Evolutionary conservation across 192 early-diverging fungal species (phyloP).

Genomic region (Coemansia erecta): DNA sequence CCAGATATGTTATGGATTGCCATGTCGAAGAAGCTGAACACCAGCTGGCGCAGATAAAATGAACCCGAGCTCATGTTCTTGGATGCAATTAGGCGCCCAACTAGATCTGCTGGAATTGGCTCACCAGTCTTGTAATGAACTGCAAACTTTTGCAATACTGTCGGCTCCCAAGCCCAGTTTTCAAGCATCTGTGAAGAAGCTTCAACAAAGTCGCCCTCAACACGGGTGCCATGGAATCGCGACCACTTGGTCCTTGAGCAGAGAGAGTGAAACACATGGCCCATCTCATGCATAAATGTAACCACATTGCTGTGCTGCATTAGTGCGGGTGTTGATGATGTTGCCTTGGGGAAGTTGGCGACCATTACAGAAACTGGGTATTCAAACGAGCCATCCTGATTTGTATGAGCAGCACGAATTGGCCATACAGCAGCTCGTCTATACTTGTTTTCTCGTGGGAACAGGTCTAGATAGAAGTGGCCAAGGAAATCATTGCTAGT

Average conservation of each 20-base stretch:
- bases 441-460: slow-evolving; percentile 62
- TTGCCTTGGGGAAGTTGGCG: slow-evolving; percentile 56
- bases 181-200: slow-evolving; percentile 80
- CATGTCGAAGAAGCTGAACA: too few relatives aligned
- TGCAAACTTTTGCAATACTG: too few relatives aligned
- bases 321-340: slow-evolving; percentile 59
- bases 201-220: slow-evolving; percentile 79
- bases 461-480: slow-evolving; percentile 69
- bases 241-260: too few relatives aligned
- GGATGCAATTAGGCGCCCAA: slow-evolving; percentile 57
- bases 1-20: too few relatives aligned
- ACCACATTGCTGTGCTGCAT: slow-evolving; percentile 69
- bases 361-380: slow-evolving; percentile 61
- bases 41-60: too few relatives aligned
- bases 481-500: slow-evolving; percentile 24
- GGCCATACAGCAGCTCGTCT: slow-evolving; percentile 66
- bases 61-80: too few relatives aligned
- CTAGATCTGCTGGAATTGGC: slow-evolving; percentile 62
- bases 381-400: slow-evolving; percentile 47
- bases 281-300: slow-evolving; percentile 81
- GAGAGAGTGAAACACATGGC: slow-evolving; percentile 59
- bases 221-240: slow-evolving; percentile 60
- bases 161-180: slow-evolving; percentile 68
- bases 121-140: slow-evolving; percentile 65
- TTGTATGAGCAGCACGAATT: slow-evolving; percentile 57